These are phyloP conservation scores for Lachancea meyersii DNA, from an alignment of 805 yeast species.

Conservation along the genomic window DNA sequence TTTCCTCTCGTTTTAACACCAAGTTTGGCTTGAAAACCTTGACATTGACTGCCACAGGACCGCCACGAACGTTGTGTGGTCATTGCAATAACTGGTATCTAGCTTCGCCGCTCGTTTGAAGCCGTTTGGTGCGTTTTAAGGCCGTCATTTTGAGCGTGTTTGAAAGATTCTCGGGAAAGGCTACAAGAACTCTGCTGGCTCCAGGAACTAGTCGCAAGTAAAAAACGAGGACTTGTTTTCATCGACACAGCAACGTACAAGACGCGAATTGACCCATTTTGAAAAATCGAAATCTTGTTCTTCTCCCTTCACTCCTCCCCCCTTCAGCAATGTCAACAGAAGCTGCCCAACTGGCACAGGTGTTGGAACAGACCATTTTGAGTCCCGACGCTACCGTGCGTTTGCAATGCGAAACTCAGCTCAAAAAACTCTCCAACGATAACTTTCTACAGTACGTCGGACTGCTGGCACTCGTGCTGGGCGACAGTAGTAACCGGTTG, in stretches of 20 bases:
- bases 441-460: conserved; percentile 72
- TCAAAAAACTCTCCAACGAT: conserved; percentile 61
- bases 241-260: no score
- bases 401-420: conserved; percentile 70
- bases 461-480: conserved; percentile 63
- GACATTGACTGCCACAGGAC: not conserved
- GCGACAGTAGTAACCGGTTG: conserved; percentile 52
- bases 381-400: conserved; percentile 61
- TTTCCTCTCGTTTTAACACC: not conserved
- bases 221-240: no score
- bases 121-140: not conserved
- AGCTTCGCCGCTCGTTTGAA: not conserved
- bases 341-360: conserved; percentile 49
- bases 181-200: no score
- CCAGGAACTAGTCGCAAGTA: no score
- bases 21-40: not conserved
- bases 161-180: no score
- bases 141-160: not conserved
- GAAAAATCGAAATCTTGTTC: no score
- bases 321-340: conserved; percentile 26
- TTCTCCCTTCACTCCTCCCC: no score
- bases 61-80: not conserved
- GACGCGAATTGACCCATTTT: no score
- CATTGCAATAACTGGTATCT: not conserved
- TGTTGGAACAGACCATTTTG: conserved; percentile 75